Conservation (phyloP, 371 early-diverging fungal species). For the Thermomucor indicae-seudaticae region DNA sequence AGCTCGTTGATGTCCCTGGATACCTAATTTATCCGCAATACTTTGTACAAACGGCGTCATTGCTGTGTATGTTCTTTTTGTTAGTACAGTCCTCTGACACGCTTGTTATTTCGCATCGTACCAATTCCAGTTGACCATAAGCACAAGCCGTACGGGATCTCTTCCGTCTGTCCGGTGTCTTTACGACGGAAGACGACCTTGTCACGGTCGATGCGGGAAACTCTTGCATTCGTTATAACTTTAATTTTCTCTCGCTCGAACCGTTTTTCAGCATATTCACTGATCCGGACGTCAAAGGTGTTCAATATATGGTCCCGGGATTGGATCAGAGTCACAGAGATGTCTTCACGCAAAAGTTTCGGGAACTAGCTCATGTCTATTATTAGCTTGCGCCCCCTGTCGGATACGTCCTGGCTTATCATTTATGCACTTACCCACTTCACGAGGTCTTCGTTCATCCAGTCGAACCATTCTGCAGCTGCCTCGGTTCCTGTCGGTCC, state of each 20-base stretch:
- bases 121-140: constrained; percentile 88
- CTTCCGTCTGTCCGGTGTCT: constrained; percentile 11
- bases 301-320: constrained; percentile 76
- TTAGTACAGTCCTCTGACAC: not conserved
- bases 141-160: constrained; percentile 67
- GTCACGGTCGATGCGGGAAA: constrained; percentile 50
- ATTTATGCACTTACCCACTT: constrained; percentile 47
- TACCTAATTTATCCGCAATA: constrained; percentile 41
- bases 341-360: constrained; percentile 58
- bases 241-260: constrained; percentile 73
- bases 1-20: constrained; percentile 60
- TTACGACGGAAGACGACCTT: constrained; percentile 29
- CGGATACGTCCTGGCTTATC: not conserved
- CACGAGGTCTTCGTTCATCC: constrained; percentile 77
- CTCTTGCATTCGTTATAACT: constrained; percentile 70
- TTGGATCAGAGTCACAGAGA: constrained; percentile 66
- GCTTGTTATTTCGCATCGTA: constrained; percentile 7
- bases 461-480: constrained; percentile 75
- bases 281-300: constrained; percentile 72
- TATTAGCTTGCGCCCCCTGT: too few relatives aligned
- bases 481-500: constrained; percentile 14
- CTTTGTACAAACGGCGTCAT: constrained; percentile 64
- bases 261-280: constrained; percentile 63
- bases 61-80: constrained; percentile 17
- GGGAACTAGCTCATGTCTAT: constrained; percentile 45